Percentiles rank a stretch among this genome's conserved stretches.
Conservation (phyloP, 2,329 filamentous ascomycete genomes). For the Colletotrichum eremochloae region DNA sequence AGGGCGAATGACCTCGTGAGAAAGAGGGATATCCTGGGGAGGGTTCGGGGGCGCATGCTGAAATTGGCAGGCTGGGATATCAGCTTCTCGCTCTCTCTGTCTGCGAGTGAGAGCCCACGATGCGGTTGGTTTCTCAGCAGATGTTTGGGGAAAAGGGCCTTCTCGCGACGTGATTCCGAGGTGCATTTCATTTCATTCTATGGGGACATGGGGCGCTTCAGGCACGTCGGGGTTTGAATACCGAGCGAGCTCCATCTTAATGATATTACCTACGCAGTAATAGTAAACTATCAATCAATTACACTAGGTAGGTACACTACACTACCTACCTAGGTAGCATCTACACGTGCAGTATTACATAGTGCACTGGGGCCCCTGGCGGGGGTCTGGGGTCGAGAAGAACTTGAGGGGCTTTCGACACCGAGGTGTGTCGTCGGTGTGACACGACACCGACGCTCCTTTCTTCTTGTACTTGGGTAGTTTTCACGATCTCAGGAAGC, state of each 20-base stretch:
- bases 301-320: too few species aligned
- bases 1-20: not conserved
- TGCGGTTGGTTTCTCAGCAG: not conserved
- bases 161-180: constrained; percentile 6
- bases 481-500: too few species aligned
- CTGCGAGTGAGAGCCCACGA: not conserved
- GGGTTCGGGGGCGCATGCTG: constrained; percentile 17
- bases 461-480: too few species aligned
- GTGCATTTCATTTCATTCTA: constrained; percentile 13
- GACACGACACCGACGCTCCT: not conserved
- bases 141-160: not conserved
- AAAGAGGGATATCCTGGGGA: constrained; percentile 18
- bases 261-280: not conserved
- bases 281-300: too few species aligned
- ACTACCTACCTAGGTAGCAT: too few species aligned
- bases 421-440: constrained; percentile 21
- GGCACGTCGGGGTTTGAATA: constrained; percentile 3
- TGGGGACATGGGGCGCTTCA: constrained; percentile 19
- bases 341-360: too few species aligned
- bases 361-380: not conserved
- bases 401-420: not conserved
- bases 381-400: not conserved
- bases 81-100: not conserved
- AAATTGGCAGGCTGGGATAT: not conserved
- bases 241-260: not conserved